These are phyloP conservation scores for Collybia mongolica DNA, from an alignment of 768 basidiomycete species.

Conservation along the genomic window DNA sequence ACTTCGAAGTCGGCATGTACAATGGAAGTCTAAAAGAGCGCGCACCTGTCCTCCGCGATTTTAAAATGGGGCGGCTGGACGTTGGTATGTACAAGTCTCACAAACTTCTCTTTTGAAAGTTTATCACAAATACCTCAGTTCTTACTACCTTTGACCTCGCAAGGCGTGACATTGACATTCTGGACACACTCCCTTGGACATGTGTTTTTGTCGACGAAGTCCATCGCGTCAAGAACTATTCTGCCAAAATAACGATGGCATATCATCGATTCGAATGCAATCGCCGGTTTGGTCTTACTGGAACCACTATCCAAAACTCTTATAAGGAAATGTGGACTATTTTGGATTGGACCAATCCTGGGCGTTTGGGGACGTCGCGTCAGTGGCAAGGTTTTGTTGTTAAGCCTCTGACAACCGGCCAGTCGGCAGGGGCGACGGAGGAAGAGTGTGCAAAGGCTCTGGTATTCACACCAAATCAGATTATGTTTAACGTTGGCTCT, in stretches of 20 bases:
- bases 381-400: slow-evolving; percentile 81
- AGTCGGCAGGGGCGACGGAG: slow-evolving; percentile 62
- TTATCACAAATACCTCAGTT: slow-evolving; percentile 43
- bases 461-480: slow-evolving; percentile 20
- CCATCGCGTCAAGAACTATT: slow-evolving; percentile 83
- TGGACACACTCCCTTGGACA: slow-evolving; percentile 71
- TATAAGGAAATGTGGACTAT: slow-evolving; percentile 93
- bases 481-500: not conserved
- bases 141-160: slow-evolving; percentile 81
- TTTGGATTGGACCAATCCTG: slow-evolving; percentile 89
- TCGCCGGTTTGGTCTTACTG: slow-evolving; percentile 84
- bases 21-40: slow-evolving; percentile 52
- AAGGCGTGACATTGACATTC: slow-evolving; percentile 62
- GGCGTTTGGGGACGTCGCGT: slow-evolving; percentile 61
- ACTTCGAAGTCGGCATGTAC: slow-evolving; percentile 84
- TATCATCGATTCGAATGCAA: slow-evolving; percentile 68
- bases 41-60: slow-evolving; percentile 59
- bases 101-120: not conserved
- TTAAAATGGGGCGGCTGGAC: slow-evolving; percentile 81
- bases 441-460: slow-evolving; percentile 57
- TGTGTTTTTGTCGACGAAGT: slow-evolving; percentile 86
- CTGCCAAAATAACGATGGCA: slow-evolving; percentile 62
- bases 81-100: slow-evolving; percentile 53
- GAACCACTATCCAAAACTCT: slow-evolving; percentile 78
- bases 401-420: slow-evolving; percentile 65